Conservation (phyloP, 768 basidiomycete species). For the Podaxis sp. region DNA sequence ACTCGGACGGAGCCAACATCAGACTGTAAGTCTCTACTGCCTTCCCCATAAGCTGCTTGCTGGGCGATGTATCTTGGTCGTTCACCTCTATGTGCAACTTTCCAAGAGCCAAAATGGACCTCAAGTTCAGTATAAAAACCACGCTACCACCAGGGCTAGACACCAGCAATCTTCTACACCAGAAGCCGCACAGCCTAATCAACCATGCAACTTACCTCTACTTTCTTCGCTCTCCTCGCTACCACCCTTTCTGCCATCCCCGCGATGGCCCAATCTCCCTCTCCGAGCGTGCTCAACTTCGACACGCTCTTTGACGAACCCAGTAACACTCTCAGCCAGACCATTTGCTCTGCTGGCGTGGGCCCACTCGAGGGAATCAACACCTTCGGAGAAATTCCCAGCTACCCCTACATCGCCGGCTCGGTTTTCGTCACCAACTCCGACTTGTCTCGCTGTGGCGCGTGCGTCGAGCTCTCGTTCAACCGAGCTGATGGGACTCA, state of each 20-base stretch:
- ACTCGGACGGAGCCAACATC: no score
- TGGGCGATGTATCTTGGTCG: not conserved
- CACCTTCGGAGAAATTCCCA: slow-evolving; percentile 15
- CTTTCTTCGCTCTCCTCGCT: not conserved
- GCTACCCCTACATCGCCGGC: slow-evolving; percentile 14
- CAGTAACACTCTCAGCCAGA: not conserved
- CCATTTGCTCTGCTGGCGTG: slow-evolving; percentile 12
- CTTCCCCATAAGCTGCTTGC: not conserved
- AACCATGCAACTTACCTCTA: not conserved
- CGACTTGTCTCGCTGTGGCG: slow-evolving; percentile 13
- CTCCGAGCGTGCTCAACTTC: not conserved
- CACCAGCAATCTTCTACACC: no score
- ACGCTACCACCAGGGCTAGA: not conserved
- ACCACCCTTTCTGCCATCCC: slow-evolving; percentile 1
- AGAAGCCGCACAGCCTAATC: not conserved
- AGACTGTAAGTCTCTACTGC: no score
- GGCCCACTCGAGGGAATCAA: slow-evolving; percentile 9
- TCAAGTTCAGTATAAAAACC: not conserved
- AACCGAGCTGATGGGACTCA: slow-evolving; percentile 6
- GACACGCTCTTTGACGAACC: not conserved
- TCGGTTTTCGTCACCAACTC: not conserved
- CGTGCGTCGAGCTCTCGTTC: slow-evolving; percentile 7
- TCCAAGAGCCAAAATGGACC: not conserved
- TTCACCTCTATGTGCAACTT: not conserved
- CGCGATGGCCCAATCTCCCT: not conserved